These are phyloP conservation scores for Ogataea polymorpha DNA, from an alignment of 805 yeast species.

Conservation along the genomic window DNA sequence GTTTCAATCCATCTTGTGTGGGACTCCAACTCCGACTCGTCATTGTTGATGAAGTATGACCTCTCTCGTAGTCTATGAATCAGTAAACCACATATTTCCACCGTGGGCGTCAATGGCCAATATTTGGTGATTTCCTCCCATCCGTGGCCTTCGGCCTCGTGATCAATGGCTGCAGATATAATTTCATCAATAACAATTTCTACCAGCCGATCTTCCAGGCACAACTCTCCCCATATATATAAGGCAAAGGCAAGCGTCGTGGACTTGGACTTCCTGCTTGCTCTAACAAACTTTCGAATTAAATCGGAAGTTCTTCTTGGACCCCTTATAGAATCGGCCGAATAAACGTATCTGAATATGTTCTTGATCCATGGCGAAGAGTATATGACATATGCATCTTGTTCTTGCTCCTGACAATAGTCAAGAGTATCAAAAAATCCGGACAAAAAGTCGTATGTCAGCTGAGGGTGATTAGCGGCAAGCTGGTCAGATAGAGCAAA, in stretches of 20 bases:
- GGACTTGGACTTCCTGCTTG: conserved; percentile 48
- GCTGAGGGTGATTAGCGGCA: conserved; percentile 52
- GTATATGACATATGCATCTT: conserved; percentile 45
- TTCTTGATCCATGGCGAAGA: conserved; percentile 75
- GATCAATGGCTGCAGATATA: conserved; percentile 68
- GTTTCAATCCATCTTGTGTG: conserved; percentile 69
- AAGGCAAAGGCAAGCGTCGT: conserved; percentile 54
- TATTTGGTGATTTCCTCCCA: conserved; percentile 64
- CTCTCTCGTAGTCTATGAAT: conserved; percentile 54
- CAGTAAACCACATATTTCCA: conserved; percentile 68
- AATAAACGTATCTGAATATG: conserved; percentile 54
- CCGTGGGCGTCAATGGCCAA: conserved; percentile 63
- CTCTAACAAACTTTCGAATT: conserved; percentile 57
- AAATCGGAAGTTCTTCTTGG: conserved; percentile 57
- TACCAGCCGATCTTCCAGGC: conserved; percentile 57
- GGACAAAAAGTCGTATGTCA: conserved; percentile 54
- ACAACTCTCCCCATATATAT: conserved; percentile 65
- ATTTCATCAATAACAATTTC: conserved; percentile 67
- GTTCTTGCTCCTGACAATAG: conserved; percentile 33
- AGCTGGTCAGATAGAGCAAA: conserved; percentile 53
- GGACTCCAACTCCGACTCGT: conserved; percentile 43
- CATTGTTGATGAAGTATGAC: conserved; percentile 46
- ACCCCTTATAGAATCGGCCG: conserved; percentile 55
- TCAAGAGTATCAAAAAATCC: conserved; percentile 53
- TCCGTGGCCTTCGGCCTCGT: conserved; percentile 69